A percentile compares a stretch with the other conserved stretches of the same genome.
Evolutionary conservation across 1,284 basidiomycete species (phyloP).

Genomic region (Xerocomus cyaneibrunnescens): DNA sequence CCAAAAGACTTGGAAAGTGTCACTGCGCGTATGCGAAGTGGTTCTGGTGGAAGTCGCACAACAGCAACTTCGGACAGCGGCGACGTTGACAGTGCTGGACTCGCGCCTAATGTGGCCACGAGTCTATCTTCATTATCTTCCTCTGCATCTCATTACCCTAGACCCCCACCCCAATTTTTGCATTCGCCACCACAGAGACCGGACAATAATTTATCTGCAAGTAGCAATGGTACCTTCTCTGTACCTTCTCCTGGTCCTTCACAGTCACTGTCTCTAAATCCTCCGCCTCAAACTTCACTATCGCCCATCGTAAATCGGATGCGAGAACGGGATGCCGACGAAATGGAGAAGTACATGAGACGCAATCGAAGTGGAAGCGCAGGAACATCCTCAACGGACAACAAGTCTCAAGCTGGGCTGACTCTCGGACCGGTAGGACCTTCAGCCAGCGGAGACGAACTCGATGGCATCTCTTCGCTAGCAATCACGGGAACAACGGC

Average conservation of each 20-base stretch:
- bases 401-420: slow-evolving; percentile 54
- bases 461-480: slow-evolving; percentile 46
- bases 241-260: slow-evolving; percentile 44
- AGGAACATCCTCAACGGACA: slow-evolving; percentile 67
- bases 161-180: slow-evolving; percentile 52
- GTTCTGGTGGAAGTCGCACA: slow-evolving; percentile 75
- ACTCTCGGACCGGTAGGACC: slow-evolving; percentile 49
- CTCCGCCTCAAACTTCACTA: slow-evolving; percentile 42
- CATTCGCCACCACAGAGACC: slow-evolving; percentile 41
- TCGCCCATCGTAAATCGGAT: slow-evolving; percentile 76
- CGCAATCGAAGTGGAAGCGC: slow-evolving; percentile 77
- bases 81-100: slow-evolving; percentile 51
- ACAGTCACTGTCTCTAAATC: slow-evolving; percentile 38
- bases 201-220: slow-evolving; percentile 37
- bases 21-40: slow-evolving; percentile 65
- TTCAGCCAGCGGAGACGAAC: slow-evolving; percentile 53
- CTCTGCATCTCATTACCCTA: slow-evolving; percentile 44
- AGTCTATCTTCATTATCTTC: slow-evolving; percentile 54
- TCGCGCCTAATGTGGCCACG: slow-evolving; percentile 36
- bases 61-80: slow-evolving; percentile 73
- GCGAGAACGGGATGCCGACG: slow-evolving; percentile 77
- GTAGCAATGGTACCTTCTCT: slow-evolving; percentile 47
- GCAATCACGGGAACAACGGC: slow-evolving; percentile 54
- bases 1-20: slow-evolving; percentile 37
- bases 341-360: slow-evolving; percentile 78